Evolutionary conservation across 345 rosid species (phyloP).

Genomic region (Clarkia xantiana): DNA sequence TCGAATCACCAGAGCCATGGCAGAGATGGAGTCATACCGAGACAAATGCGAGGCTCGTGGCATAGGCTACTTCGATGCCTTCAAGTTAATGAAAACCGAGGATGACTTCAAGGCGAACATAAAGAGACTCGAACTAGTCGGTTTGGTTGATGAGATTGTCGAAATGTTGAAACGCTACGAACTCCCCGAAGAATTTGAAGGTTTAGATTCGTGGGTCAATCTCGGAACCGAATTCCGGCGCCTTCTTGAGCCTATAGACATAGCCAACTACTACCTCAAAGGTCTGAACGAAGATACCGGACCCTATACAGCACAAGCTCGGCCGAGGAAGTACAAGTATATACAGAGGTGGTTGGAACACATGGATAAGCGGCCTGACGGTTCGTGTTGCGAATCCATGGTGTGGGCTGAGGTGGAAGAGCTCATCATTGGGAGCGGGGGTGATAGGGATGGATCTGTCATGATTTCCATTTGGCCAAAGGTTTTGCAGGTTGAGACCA

Average conservation of each 20-base stretch:
- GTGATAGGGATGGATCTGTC: no score
- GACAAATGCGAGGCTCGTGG: slow-evolving; percentile 14
- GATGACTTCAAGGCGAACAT: slow-evolving; percentile 59
- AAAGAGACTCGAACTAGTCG: slow-evolving; percentile 55
- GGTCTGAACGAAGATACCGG: slow-evolving; percentile 74
- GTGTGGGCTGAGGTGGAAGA: slow-evolving; percentile 84
- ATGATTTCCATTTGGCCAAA: slow-evolving; percentile 6
- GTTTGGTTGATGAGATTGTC: slow-evolving; percentile 51
- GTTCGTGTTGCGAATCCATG: slow-evolving; percentile 30
- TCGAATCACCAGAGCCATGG: slow-evolving; percentile 12
- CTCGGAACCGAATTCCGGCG: slow-evolving; percentile 40
- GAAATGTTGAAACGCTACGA: slow-evolving; percentile 46
- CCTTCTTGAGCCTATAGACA: slow-evolving; percentile 60
- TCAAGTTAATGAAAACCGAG: slow-evolving; percentile 23
- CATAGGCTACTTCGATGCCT: slow-evolving; percentile 49
- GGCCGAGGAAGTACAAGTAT: slow-evolving; percentile 53
- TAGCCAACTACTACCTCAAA: slow-evolving; percentile 70
- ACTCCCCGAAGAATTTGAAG: slow-evolving; percentile 56
- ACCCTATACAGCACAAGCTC: slow-evolving; percentile 39
- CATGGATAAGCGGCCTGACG: slow-evolving; percentile 6
- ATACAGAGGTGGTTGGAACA: slow-evolving; percentile 60
- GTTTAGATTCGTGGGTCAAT: slow-evolving; percentile 17
- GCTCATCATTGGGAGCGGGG: slow-evolving; percentile 14
- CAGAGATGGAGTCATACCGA: slow-evolving; percentile 21
- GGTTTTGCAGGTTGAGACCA: slow-evolving; percentile 9